Evolutionary conservation across 352 stramenopile genomes (phyloP), one percentile per base, ranked within the genome.

Genomic region (Phytopythium aichiense): DNA sequence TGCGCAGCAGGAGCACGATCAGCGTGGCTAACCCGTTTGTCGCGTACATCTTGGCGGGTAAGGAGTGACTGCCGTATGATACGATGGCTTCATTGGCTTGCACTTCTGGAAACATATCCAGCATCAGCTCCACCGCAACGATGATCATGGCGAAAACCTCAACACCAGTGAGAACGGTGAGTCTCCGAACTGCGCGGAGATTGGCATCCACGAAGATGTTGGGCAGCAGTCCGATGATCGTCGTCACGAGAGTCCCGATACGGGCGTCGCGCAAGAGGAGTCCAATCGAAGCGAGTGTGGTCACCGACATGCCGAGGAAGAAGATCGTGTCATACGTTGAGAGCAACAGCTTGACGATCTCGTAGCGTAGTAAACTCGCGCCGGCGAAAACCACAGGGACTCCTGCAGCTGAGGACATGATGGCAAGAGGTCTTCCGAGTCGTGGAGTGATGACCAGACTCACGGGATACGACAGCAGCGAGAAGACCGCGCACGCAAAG

Each of bases 161-260:
- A 9, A 59, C 28, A 3, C 20, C 37, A 13, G 57, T 23, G 7
- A 66, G 15, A 8, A 56, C 4, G 20, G 20, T 49, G 23, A 59
- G 42, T 7, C 56, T 15, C 56, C 60, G 38, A 58, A 30, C 13
- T 58, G 30, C 28, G 45, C 49, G 22, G 53, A 48, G 53, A 57
- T 53, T 68, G 23, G 64, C 59, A 31, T 69, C 64, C 35, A 62
- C 52, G 4, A 58, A 38, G 40, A 69, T 66, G 37, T 62, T 69
- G 43, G 42, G 37, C 53, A 63, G 42, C 11, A 66, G 15, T 7
- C 58, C 58, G 13, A 65, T 20, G 15, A 40, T 28, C 4, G 59
- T 58, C 9, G 55, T 50, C 11, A 57, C 15, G 25, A 69, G 43
- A 12, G 51, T 40, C 40, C 28, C 48, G 28, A 54, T n/a, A 7